Conservation (phyloP, 768 basidiomycete genomes). For the Gautieria morchelliformis region DNA sequence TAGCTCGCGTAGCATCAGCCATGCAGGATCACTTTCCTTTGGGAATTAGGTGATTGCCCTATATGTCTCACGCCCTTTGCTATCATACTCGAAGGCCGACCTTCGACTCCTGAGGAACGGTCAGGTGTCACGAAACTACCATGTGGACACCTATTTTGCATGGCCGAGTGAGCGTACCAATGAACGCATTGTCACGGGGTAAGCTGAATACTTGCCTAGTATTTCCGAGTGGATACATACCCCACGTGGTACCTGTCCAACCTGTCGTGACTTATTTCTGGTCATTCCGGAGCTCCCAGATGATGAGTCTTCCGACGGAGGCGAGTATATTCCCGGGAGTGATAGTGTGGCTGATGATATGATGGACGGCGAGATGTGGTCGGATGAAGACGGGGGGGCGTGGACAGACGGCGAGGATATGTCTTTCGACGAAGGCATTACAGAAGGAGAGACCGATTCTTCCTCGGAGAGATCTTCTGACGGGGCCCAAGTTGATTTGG, state of each 20-base stretch:
- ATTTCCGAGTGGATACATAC: conserved; percentile 58
- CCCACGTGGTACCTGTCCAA: conserved; percentile 59
- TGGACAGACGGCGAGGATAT: conserved; percentile 33
- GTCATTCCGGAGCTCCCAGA: conserved; percentile 47
- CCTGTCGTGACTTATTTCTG: conserved; percentile 52
- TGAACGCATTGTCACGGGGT: background rate
- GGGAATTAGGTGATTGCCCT: conserved; percentile 38
- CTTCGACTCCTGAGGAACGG: conserved; percentile 12
- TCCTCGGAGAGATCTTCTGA: conserved; percentile 4
- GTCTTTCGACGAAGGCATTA: conserved; percentile 11
- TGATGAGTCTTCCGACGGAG: conserved; percentile 57
- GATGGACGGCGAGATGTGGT: conserved; percentile 33
- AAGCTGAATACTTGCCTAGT: conserved; percentile 23
- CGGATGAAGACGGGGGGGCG: conserved; percentile 28
- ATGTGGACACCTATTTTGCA: conserved; percentile 63
- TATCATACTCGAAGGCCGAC: conserved; percentile 26
- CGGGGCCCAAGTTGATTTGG: background rate
- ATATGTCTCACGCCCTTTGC: conserved; percentile 54
- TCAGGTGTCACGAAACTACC: conserved; percentile 47
- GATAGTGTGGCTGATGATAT: conserved; percentile 29
- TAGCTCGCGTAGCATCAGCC: background rate
- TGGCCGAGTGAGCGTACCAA: conserved; percentile 42
- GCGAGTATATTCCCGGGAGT: conserved; percentile 50
- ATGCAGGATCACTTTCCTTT: background rate
- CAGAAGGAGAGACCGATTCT: conserved; percentile 10